Conservation (phyloP, 805 yeast species). For the Metschnikowia orientalis region DNA sequence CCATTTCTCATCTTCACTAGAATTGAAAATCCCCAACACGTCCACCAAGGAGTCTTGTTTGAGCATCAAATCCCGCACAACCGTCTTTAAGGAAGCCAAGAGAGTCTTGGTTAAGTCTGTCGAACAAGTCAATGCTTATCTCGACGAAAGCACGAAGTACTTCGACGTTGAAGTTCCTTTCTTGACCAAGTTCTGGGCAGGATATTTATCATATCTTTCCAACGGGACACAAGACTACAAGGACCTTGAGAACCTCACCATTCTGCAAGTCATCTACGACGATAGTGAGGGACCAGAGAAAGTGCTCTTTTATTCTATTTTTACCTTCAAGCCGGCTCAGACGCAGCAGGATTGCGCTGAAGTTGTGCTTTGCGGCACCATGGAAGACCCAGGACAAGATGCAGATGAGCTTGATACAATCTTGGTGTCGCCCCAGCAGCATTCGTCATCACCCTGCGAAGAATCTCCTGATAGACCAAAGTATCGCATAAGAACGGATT, state of each 20-base stretch:
- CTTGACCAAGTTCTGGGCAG: slow-evolving; percentile 35
- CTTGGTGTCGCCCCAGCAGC: slow-evolving; percentile 38
- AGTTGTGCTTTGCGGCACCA: slow-evolving; percentile 7
- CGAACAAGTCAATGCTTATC: slow-evolving; percentile 33
- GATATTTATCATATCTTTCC: slow-evolving; percentile 31
- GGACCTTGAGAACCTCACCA: slow-evolving; percentile 19
- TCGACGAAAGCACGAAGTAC: slow-evolving; percentile 11
- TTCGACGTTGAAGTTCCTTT: slow-evolving; percentile 34
- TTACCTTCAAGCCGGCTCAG: slow-evolving; percentile 9
- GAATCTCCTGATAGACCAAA: slow-evolving; percentile 19
- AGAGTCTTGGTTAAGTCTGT: slow-evolving; percentile 20
- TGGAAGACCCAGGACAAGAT: slow-evolving; percentile 7
- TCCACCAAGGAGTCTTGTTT: slow-evolving; percentile 22
- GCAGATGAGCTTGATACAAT: slow-evolving; percentile 35
- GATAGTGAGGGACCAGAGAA: slow-evolving; percentile 9
- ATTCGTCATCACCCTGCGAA: slow-evolving; percentile 32
- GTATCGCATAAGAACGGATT: slow-evolving; percentile 15
- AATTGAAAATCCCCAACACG: slow-evolving; percentile 4
- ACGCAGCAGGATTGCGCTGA: slow-evolving; percentile 2
- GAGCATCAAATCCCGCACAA: slow-evolving; percentile 17
- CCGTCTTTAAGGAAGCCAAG: slow-evolving; percentile 21
- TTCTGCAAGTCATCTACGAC: slow-evolving; percentile 31
- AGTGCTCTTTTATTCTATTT: slow-evolving; percentile 11
- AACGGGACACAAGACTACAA: slow-evolving; percentile 25
- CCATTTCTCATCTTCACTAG: slow-evolving; percentile 12